Evolutionary conservation across 116 monocot species (phyloP), one percentile per base, ranked within the genome.

Genomic region (Dioscorea cayenensis): DNA sequence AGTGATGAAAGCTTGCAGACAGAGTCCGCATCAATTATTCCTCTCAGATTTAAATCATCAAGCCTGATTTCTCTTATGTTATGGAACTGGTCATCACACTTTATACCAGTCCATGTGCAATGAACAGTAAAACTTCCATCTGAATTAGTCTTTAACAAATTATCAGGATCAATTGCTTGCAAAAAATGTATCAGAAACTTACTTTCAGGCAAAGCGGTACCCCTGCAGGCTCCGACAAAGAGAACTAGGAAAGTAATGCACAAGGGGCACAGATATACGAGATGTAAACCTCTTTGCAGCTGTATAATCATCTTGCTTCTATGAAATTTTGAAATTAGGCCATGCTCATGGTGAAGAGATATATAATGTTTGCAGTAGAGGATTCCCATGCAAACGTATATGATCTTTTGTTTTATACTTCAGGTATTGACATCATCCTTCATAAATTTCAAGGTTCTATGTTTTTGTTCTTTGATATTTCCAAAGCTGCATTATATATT

Each of bases 21-120:
- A 29, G 76, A 76, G 62, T 62, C 68, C 28, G 69, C 76, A 76
- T 69, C 76, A 32, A 76, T 76, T 62, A 16, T 69, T 43, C 76
- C 69, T 62, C 69, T 76, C 20, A 76, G 13, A 51, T 28, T 63
- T 49, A 28, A 29, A 35, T 69, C 63, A 6, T 76, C 69, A 29
- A 76, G 76, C 62, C 28, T 76, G 66, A 68, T 75, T 48, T 75
- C 75, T 68, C 67, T 75, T 27, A 75, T 16, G 14, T 62, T 18
- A 37, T 28, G 28, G 2, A 59, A 68, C 0, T 21, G 49, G 7
- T 16, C 28, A 28, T 75, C 75, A 61, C 75, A 75, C 68, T 67
- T 61, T 67, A 75, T 49, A 68, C 68, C 75, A 36, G 27, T 18
- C 75, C 68, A 68, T 27, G 68, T 43, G 75, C 67, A 75, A 38